Evolutionary conservation across 148 eudicot genomes (phyloP).

Genomic region (Vaccinium corymbosum): DNA sequence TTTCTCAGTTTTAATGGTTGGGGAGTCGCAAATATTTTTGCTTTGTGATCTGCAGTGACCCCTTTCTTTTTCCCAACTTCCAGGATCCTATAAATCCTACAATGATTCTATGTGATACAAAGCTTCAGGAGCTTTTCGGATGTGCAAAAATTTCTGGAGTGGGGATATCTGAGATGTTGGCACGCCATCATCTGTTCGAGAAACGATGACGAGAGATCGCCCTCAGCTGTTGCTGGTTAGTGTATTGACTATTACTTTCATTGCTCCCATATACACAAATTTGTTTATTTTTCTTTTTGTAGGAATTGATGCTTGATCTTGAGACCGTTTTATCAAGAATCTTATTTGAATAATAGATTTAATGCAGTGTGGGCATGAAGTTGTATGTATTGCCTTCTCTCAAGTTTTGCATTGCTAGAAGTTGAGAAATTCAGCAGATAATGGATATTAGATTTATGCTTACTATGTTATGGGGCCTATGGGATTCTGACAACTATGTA

Average conservation of each 20-base stretch:
- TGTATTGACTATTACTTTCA: not conserved
- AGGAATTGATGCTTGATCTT: not conserved
- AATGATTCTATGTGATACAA: constrained; percentile 57
- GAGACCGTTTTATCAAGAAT: not conserved
- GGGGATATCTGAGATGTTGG: constrained; percentile 59
- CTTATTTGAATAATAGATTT: not conserved
- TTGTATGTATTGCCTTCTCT: not conserved
- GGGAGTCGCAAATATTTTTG: not conserved
- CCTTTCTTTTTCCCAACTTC: constrained; percentile 5
- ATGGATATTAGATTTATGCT: not conserved
- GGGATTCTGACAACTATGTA: not conserved
- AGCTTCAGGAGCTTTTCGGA: constrained; percentile 72
- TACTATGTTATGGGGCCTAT: not conserved
- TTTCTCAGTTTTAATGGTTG: not conserved
- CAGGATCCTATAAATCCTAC: constrained; percentile 64
- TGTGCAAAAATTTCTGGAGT: constrained; percentile 58
- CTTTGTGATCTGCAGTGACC: not conserved
- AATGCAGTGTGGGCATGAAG: not conserved
- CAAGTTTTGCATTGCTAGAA: not conserved
- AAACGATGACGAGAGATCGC: constrained; percentile 41
- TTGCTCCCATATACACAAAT: not conserved
- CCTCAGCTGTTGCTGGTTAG: constrained; percentile 36
- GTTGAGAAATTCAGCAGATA: not conserved
- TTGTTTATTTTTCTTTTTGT: constrained; percentile 3
- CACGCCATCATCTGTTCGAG: constrained; percentile 63